These are phyloP conservation scores for Cladobotryum mycophilum DNA, from an alignment of 2,329 filamentous ascomycete species.

Conservation along the genomic window DNA sequence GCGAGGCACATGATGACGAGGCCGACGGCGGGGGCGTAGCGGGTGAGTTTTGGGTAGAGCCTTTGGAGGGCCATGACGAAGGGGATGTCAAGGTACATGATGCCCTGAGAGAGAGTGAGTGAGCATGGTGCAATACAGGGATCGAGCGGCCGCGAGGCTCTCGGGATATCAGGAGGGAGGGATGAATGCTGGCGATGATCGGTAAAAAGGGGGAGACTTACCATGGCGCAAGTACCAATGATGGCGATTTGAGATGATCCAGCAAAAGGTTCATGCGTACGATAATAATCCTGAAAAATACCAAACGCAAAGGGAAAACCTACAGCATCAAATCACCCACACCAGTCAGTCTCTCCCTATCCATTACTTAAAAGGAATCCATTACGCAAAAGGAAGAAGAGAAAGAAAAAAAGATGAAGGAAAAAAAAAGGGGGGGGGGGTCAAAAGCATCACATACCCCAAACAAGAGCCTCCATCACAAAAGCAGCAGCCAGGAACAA, in stretches of 20 bases:
- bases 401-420: too few relatives aligned
- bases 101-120: conserved; percentile 27
- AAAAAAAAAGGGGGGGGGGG: too few relatives aligned
- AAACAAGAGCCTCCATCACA: conserved; percentile 27
- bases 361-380: too few relatives aligned
- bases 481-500: conserved; percentile 27
- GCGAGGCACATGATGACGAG: conserved; percentile 47
- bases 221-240: conserved; percentile 59
- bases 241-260: conserved; percentile 49
- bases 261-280: conserved; percentile 50
- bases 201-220: conserved; percentile 16
- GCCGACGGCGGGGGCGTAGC: conserved; percentile 39
- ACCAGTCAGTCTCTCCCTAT: not conserved
- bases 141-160: too few relatives aligned
- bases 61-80: conserved; percentile 42
- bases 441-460: conserved; percentile 20
- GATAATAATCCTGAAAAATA: conserved; percentile 66
- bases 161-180: too few relatives aligned
- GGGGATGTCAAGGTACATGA: conserved; percentile 51
- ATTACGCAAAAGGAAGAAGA: too few relatives aligned
- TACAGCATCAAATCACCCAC: conserved; percentile 22
- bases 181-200: too few relatives aligned
- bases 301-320: conserved; percentile 65
- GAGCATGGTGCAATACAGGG: too few relatives aligned
- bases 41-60: conserved; percentile 34